Conservation (phyloP, 805 yeast species). For the Kuraishia piskuri region DNA sequence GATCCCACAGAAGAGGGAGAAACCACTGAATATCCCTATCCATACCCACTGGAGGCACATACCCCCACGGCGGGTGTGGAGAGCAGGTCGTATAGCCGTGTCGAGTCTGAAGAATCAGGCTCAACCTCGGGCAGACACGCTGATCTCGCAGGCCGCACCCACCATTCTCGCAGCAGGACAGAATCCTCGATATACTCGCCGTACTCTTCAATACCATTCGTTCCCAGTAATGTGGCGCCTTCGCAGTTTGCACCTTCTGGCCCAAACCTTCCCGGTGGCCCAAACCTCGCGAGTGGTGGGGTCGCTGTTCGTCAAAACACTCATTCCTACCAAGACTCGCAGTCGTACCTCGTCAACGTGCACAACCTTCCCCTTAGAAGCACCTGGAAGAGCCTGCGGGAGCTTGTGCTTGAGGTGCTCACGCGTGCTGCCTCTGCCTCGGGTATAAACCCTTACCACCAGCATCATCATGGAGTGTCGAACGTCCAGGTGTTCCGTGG, state of each 20-base stretch:
- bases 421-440: not conserved
- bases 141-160: not conserved
- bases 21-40: not conserved
- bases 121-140: not conserved
- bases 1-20: not conserved
- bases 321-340: not conserved
- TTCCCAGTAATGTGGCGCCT: not conserved
- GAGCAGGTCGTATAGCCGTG: not conserved
- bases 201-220: not conserved
- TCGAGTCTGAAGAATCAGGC: not conserved
- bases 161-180: not conserved
- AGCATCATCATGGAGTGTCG: not conserved
- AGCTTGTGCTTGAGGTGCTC: not conserved
- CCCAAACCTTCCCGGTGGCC: not conserved
- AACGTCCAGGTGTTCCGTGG: not conserved
- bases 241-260: not conserved
- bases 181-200: not conserved
- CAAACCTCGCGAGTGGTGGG: no score
- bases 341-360: not conserved
- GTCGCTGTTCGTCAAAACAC: no score
- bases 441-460: not conserved
- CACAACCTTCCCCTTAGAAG: not conserved
- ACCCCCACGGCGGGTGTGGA: not conserved
- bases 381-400: conserved; percentile 1
- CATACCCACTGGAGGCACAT: not conserved